Conservation (phyloP, 2,329 filamentous ascomycete genomes). For the Akanthomyces uredinophilus region DNA sequence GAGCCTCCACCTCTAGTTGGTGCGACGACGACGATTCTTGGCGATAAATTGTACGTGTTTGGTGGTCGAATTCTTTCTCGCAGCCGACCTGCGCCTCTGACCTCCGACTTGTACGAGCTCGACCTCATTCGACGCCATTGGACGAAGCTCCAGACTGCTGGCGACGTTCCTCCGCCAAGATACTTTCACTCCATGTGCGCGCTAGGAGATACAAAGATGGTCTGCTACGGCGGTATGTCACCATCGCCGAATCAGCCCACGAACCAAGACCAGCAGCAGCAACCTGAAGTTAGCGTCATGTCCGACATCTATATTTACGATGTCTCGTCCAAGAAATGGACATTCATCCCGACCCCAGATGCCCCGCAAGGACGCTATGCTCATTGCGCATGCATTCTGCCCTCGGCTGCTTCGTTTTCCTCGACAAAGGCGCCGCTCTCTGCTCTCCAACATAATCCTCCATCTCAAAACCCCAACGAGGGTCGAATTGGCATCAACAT, state of each 20-base stretch:
- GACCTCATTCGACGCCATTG: conserved; percentile 89
- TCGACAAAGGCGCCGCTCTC: conserved; percentile 79
- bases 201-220: conserved; percentile 89
- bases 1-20: conserved; percentile 91
- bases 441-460: conserved; percentile 83
- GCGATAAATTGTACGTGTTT: conserved; percentile 95
- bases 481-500: conserved; percentile 83
- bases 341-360: conserved; percentile 72
- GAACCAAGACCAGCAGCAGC: conserved; percentile 48
- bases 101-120: conserved; percentile 86
- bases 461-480: conserved; percentile 76
- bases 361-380: conserved; percentile 91
- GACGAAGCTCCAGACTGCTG: conserved; percentile 79
- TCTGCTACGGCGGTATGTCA: conserved; percentile 98
- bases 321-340: conserved; percentile 77
- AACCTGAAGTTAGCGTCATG: conserved; percentile 92
- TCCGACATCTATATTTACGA: conserved; percentile 97
- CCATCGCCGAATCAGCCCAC: conserved; percentile 55
- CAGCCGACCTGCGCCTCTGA: conserved; percentile 73
- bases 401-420: conserved; percentile 80
- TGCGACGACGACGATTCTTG: conserved; percentile 89
- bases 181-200: conserved; percentile 98
- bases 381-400: conserved; percentile 88
- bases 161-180: conserved; percentile 81
- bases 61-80: conserved; percentile 83